Evolutionary conservation across 2,329 filamentous ascomycete species (phyloP).

Genomic region (Fusarium praegraminearum): DNA sequence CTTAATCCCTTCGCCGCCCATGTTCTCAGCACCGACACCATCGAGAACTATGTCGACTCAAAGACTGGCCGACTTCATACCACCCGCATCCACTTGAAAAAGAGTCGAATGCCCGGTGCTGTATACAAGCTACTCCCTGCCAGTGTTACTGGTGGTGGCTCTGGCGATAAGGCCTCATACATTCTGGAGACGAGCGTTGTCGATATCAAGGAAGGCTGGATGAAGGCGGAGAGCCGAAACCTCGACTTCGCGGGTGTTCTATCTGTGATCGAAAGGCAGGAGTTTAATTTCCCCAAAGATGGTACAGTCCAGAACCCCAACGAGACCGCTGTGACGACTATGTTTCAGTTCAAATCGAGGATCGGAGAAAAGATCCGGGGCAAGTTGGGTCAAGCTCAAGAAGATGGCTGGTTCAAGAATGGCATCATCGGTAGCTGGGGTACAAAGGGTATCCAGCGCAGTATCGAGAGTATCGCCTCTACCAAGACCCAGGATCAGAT

Average conservation of each 20-base stretch:
- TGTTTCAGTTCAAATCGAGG: slow-evolving; percentile 77
- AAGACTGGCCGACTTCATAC: slow-evolving; percentile 81
- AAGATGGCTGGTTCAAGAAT: slow-evolving; percentile 62
- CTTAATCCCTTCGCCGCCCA: slow-evolving; percentile 84
- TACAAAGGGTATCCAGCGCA: slow-evolving; percentile 78
- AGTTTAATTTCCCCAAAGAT: slow-evolving; percentile 65
- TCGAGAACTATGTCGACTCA: slow-evolving; percentile 78
- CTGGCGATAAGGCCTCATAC: slow-evolving; percentile 78
- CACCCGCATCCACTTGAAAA: slow-evolving; percentile 84
- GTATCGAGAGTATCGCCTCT: slow-evolving; percentile 82
- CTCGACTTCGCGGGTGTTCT: slow-evolving; percentile 85
- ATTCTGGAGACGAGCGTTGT: slow-evolving; percentile 85
- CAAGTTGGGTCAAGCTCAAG: slow-evolving; percentile 61
- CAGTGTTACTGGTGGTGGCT: slow-evolving; percentile 73
- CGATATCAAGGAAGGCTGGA: slow-evolving; percentile 83
- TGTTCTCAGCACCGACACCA: slow-evolving; percentile 86
- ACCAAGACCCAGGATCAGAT: slow-evolving; percentile 82
- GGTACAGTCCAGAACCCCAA: slow-evolving; percentile 45
- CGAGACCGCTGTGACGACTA: slow-evolving; percentile 77
- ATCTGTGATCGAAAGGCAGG: slow-evolving; percentile 80
- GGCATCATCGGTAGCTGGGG: slow-evolving; percentile 70
- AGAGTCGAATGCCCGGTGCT: slow-evolving; percentile 79
- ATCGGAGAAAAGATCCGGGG: slow-evolving; percentile 76
- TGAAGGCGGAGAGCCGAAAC: slow-evolving; percentile 84
- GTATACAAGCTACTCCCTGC: slow-evolving; percentile 81